phyloP scores from a whole-genome alignment of 202 grass and related monocot genomes.

The Dendrocalamus latiflorus region DNA sequence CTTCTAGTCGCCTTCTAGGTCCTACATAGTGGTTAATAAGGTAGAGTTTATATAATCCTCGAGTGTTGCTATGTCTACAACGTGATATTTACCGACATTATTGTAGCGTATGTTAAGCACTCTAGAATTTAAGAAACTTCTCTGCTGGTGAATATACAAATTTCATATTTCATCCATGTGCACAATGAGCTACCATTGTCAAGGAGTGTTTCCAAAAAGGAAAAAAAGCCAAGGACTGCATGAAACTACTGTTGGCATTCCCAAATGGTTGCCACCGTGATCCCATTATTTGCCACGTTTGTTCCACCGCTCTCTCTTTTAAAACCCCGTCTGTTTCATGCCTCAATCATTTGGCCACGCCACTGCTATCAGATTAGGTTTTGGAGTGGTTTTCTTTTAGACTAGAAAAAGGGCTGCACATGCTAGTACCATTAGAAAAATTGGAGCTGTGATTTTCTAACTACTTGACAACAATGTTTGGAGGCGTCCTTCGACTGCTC shows the following conservation, averaged over 20 bases:
- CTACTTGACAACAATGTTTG: constrained; percentile 38
- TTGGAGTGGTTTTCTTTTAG: neutral
- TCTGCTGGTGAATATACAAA: neutral
- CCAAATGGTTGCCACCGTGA: neutral
- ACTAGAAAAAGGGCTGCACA: neutral
- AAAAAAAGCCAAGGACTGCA: neutral
- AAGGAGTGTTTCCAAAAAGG: neutral
- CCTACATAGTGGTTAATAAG: neutral
- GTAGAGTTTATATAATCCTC: neutral
- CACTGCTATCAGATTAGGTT: constrained; percentile 26
- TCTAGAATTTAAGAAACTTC: neutral
- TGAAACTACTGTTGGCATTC: neutral
- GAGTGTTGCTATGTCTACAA: neutral
- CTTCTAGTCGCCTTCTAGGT: too few relatives aligned
- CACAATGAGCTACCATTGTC: neutral
- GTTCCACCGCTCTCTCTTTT: neutral
- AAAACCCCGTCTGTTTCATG: neutral
- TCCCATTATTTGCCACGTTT: neutral
- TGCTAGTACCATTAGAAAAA: constrained; percentile 6
- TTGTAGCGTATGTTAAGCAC: too few relatives aligned
- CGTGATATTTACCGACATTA: neutral
- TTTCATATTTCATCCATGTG: neutral
- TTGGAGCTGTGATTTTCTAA: constrained; percentile 1
- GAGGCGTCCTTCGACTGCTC: too few relatives aligned
- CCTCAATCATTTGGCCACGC: constrained; percentile 30